These are phyloP conservation scores for Zizania latifolia DNA, from an alignment of 176 grass and related monocot genomes.

Conservation along the genomic window DNA sequence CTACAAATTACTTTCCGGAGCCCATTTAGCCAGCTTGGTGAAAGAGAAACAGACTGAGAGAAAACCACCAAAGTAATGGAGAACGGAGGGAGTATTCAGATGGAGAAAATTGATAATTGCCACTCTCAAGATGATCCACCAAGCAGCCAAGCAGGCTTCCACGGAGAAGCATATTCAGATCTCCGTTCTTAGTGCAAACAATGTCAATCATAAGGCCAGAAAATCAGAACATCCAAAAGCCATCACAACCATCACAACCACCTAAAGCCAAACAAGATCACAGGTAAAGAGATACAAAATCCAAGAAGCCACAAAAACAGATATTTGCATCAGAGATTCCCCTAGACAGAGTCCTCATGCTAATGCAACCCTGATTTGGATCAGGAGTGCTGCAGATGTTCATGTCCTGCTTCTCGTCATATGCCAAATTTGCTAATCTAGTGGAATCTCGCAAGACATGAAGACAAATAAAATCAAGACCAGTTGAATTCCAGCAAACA, in stretches of 20 bases:
- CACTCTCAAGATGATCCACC: too few species aligned
- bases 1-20: neutral
- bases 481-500: too few species aligned
- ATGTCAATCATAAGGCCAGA: constrained; percentile 22
- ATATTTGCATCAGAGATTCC: constrained; percentile 47
- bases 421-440: neutral
- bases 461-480: neutral
- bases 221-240: neutral
- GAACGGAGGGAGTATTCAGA: neutral
- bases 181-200: constrained; percentile 10
- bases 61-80: neutral
- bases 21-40: neutral
- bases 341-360: constrained; percentile 47
- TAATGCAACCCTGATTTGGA: neutral
- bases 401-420: constrained; percentile 25
- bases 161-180: neutral
- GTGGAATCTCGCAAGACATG: neutral
- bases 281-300: neutral
- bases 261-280: neutral
- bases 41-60: neutral
- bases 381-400: constrained; percentile 24
- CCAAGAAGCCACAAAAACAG: neutral
- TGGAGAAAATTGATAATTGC: too few species aligned
- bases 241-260: neutral
- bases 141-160: neutral